Conservation (phyloP, 192 early-diverging fungal species). For the Irineochytrium annulatum region DNA sequence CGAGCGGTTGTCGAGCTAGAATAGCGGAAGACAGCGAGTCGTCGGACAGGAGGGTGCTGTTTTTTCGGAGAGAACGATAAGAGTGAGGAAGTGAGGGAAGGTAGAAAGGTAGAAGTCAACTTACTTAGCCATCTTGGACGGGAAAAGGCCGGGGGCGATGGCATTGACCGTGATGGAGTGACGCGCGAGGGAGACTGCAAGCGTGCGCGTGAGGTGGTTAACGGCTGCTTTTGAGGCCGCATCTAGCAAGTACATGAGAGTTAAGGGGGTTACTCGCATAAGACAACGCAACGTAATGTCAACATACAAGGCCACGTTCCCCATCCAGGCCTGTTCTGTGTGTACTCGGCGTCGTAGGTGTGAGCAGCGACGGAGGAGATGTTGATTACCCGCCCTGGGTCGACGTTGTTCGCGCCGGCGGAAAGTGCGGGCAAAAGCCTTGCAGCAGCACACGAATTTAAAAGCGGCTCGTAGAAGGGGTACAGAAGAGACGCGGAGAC, state of each 20-base stretch:
- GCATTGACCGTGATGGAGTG: conserved; percentile 41
- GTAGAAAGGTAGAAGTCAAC: conserved; percentile 34
- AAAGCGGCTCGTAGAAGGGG: neutral
- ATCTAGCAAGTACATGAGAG: conserved; percentile 20
- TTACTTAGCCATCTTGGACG: conserved; percentile 46
- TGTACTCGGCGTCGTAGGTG: conserved; percentile 28
- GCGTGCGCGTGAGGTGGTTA: conserved; percentile 49
- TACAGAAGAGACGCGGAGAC: neutral
- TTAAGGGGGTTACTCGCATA: neutral
- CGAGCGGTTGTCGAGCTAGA: conserved; percentile 45
- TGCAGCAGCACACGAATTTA: conserved; percentile 1
- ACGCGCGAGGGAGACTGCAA: conserved; percentile 36
- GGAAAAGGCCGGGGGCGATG: conserved; percentile 50
- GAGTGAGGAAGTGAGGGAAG: conserved; percentile 56
- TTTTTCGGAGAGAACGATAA: conserved; percentile 1
- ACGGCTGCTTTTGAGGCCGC: conserved; percentile 47
- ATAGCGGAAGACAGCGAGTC: conserved; percentile 5
- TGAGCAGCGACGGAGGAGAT: conserved; percentile 53
- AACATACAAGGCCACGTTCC: conserved; percentile 44
- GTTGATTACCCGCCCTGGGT: conserved; percentile 84
- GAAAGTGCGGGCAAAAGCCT: conserved; percentile 64
- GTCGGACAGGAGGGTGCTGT: no score
- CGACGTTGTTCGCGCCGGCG: conserved; percentile 43
- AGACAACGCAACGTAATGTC: neutral
- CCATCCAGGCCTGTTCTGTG: conserved; percentile 27